A percentile compares a stretch with the other conserved stretches of the same genome.
Evolutionary conservation across 164 flowering plant genomes (phyloP).

Genomic region (Brasenia schreberi): DNA sequence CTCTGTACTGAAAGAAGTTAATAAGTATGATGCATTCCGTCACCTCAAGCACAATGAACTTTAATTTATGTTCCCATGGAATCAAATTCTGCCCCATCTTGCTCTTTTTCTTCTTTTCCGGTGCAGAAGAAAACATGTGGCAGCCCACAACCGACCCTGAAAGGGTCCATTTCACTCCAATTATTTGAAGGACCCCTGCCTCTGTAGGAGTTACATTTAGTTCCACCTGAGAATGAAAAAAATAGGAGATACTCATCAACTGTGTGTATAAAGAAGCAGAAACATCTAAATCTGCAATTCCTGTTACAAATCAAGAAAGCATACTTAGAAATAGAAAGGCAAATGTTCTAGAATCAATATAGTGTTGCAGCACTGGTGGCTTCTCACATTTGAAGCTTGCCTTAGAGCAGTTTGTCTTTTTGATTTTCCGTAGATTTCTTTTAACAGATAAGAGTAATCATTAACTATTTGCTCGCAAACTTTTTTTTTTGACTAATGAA

Average conservation of each 20-base stretch:
- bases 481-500: too few species aligned
- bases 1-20: background rate
- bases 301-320: too few species aligned
- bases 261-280: too few species aligned
- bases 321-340: too few species aligned
- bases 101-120: constrained; percentile 29
- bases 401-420: too few species aligned
- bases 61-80: constrained; percentile 22
- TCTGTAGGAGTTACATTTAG: constrained; percentile 63
- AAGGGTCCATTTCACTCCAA: constrained; percentile 85
- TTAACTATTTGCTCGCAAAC: too few species aligned
- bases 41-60: constrained; percentile 84
- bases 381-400: too few species aligned
- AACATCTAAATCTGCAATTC: too few species aligned
- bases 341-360: too few species aligned
- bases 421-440: too few species aligned
- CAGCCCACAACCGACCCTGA: constrained; percentile 62
- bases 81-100: constrained; percentile 43
- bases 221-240: constrained; percentile 40
- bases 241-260: background rate
- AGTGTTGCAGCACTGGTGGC: too few species aligned
- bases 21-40: background rate
- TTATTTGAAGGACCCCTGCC: constrained; percentile 63
- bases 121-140: constrained; percentile 33
- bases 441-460: too few species aligned